Base-by-base conservation (phyloP, 129 eudicot genomes). In the Helianthus tuberosus region DNA sequence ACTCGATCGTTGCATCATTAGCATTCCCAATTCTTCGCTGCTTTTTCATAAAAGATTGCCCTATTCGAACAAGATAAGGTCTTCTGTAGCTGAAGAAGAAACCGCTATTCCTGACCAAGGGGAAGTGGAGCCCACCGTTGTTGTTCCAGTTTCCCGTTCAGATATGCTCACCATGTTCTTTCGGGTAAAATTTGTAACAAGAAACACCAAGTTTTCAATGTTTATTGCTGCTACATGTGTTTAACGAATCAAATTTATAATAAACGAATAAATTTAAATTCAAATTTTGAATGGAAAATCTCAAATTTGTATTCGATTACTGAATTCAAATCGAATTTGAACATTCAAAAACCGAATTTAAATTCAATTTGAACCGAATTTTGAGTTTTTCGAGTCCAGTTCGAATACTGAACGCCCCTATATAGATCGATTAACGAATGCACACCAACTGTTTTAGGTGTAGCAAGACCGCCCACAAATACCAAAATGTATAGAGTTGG, bases 61-160 rank as follows among this genome's bases (percentile, higher is more conserved):
- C 23, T 82, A 75, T 73, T 65, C 66, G 65, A 79, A 16, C 10
- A 81, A 60, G 71, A 65, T 86, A 27, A 84, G 87, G 82, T 59
- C 82, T 11, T 76, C 86, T 41, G 86, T 63, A 0, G 77, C 74
- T 13, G 91, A 78, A 62, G 85, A 75, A 73, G 84, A 84, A 35
- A 71, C 89, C 63, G 75, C 77, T 39, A 80, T 69, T 58, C 81
- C 88, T 1, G 46, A 62, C 48, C 65, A 77, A 27, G 81, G 46
- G 47, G 91, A 75, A 68, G 68, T 54, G 1, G 96, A 93, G 41
- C 84, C 85, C 47, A 75, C 96, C 15, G 89, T 94, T 79, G 81
- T 97, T 66, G 89, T 94, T 81, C 84, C 93, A 4, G 91, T 94
- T 73, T 94, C 96, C 0, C 88, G 96, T 73, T 90, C 98, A 29